These are phyloP conservation scores for Brassica rapa DNA, from an alignment of 345 rosid genomes.

Conservation along the genomic window DNA sequence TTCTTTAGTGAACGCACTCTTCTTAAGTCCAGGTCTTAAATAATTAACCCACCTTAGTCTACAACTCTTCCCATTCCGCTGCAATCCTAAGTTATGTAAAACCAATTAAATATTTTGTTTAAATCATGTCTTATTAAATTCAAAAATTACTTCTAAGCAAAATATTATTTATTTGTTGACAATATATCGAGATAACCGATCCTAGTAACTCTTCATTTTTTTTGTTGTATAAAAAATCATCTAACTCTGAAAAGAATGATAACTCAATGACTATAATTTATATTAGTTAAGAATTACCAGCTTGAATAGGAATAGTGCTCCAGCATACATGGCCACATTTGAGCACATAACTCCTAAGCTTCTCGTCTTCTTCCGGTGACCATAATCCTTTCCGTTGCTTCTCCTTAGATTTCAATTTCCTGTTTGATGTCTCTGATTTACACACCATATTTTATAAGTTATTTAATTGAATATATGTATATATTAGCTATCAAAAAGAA, in stretches of 20 bases:
- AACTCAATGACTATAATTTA: neutral
- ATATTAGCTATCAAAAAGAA: no score
- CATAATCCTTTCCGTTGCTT: slow-evolving; percentile 88
- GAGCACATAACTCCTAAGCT: slow-evolving; percentile 63
- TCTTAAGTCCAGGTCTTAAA: slow-evolving; percentile 83
- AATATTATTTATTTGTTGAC: no score
- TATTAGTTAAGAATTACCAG: slow-evolving; percentile 52
- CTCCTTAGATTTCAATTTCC: slow-evolving; percentile 7
- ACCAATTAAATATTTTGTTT: neutral
- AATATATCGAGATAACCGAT: no score
- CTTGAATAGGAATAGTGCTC: slow-evolving; percentile 80
- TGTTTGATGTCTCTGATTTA: slow-evolving; percentile 20
- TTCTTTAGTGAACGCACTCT: slow-evolving; percentile 56
- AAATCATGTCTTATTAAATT: neutral
- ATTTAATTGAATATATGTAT: neutral
- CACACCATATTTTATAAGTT: slow-evolving; percentile 26
- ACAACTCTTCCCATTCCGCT: slow-evolving; percentile 94
- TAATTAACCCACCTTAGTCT: slow-evolving; percentile 94
- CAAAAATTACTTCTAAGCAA: no score
- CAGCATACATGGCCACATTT: slow-evolving; percentile 84
- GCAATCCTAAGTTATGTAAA: slow-evolving; percentile 53
- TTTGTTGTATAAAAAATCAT: neutral
- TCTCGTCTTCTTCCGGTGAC: slow-evolving; percentile 97
- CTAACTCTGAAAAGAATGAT: neutral
- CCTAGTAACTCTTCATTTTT: no score